A percentile compares a stretch with the other conserved stretches of the same genome.
phyloP scores from a whole-genome alignment of 2,329 filamentous ascomycete species.

The Blumeria graminis region DNA sequence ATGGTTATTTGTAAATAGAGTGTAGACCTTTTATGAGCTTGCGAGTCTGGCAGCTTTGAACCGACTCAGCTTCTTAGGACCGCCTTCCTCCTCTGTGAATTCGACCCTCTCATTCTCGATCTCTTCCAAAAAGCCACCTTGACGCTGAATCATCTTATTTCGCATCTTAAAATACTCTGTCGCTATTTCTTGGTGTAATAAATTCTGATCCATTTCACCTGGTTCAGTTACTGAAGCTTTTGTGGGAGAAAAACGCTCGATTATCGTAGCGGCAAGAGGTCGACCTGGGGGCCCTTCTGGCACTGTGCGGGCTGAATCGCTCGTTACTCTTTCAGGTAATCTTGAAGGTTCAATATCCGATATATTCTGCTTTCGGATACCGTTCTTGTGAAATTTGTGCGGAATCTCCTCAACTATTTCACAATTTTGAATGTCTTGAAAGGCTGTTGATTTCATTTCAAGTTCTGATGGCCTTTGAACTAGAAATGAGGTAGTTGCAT shows the following conservation, averaged over 20 bases:
- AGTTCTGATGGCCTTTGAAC: constrained; percentile 3
- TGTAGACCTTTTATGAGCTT: constrained; percentile 19
- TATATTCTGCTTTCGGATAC: not conserved
- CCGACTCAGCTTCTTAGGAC: constrained; percentile 38
- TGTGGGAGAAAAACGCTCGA: constrained; percentile 25
- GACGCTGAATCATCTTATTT: constrained; percentile 57
- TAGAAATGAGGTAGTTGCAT: constrained; percentile 14
- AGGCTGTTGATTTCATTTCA: not conserved
- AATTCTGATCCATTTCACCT: constrained; percentile 45
- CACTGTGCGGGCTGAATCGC: constrained; percentile 5
- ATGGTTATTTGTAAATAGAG: not conserved
- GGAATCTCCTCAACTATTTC: constrained; percentile 20
- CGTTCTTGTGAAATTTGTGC: constrained; percentile 2
- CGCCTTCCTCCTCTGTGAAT: constrained; percentile 39
- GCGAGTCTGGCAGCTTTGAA: constrained; percentile 49
- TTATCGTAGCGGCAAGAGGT: constrained; percentile 32
- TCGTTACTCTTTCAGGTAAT: not conserved
- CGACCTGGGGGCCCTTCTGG: constrained; percentile 18
- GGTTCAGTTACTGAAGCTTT: constrained; percentile 20
- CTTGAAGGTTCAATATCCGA: not conserved
- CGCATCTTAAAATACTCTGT: constrained; percentile 64
- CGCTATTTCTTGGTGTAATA: constrained; percentile 55
- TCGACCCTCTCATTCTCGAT: constrained; percentile 39
- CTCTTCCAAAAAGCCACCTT: constrained; percentile 59
- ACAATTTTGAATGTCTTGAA: constrained; percentile 19